phyloP scores from a whole-genome alignment of 78 protist species.

The Bodo saltans region DNA sequence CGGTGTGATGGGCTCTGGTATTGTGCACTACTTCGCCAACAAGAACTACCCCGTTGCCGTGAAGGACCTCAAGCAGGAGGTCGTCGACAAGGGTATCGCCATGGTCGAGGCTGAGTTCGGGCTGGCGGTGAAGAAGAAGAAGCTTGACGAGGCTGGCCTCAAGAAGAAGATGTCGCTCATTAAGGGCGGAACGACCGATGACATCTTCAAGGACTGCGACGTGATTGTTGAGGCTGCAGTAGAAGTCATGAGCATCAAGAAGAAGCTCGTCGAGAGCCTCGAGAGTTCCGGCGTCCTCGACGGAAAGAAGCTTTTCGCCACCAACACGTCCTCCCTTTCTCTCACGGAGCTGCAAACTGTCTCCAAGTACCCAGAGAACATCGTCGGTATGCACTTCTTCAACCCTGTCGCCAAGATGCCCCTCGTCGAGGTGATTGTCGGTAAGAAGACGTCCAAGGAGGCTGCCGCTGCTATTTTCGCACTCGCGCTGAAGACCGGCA shows the following conservation, averaged over 20 bases:
- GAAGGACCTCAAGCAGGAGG: constrained; percentile 40
- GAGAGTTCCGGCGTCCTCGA: constrained; percentile 30
- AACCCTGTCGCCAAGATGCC: constrained; percentile 81
- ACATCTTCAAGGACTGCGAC: background rate
- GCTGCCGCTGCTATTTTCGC: constrained; percentile 47
- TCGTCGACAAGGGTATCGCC: constrained; percentile 50
- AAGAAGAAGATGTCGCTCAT: constrained; percentile 27
- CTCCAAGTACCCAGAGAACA: constrained; percentile 43
- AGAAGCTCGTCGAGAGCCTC: constrained; percentile 45
- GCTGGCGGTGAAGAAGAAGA: constrained; percentile 27
- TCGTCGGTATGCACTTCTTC: constrained; percentile 87
- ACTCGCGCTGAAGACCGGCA: constrained; percentile 63
- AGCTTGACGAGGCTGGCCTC: constrained; percentile 13
- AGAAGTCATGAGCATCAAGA: constrained; percentile 63
- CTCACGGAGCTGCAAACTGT: constrained; percentile 56
- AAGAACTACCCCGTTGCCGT: constrained; percentile 39
- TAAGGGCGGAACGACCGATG: background rate
- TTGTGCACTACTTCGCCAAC: constrained; percentile 51
- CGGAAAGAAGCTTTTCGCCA: constrained; percentile 53
- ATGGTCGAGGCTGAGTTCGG: constrained; percentile 29
- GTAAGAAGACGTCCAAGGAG: constrained; percentile 34
- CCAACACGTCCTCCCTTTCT: constrained; percentile 79
- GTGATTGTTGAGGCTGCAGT: constrained; percentile 76
- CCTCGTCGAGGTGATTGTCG: constrained; percentile 68
- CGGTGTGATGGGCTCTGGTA: constrained; percentile 82